Base-by-base conservation (phyloP, 371 early-diverging fungal species). In the Mortierella sp. region DNA sequence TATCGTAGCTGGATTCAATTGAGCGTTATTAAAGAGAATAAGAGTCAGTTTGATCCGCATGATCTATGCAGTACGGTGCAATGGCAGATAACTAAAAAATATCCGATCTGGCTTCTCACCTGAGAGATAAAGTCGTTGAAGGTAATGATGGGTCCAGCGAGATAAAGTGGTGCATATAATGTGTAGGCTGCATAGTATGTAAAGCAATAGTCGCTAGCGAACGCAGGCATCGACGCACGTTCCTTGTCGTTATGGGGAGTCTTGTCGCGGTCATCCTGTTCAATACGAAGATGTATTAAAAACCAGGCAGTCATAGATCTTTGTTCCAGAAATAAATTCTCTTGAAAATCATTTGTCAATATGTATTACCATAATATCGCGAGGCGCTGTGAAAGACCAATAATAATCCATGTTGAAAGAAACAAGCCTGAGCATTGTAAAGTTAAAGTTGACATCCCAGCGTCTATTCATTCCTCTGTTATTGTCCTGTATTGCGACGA, bases 101-200 rank as follows among this genome's bases (percentile, higher is more conserved):
- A 5, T 19, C 22, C 45, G 26, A 13, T 17, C 3, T 26, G 28
- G n/a, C n/a, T n/a, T n/a, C n/a, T n/a, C 86, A 93, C 93, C 86
- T 97, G 97, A 42, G 92, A 89, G 4, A 93, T 77, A 79, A 95
- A 98, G 68, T 95, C 92, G 83, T 98, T 98, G 84, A 91, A 98
- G 0, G 97, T 93, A 67, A 97, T 92, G 59, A 98, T 97, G 9
- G 99, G 99, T 0, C 99, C 99, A 34, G 98, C 96, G 40, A 97
- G 80, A 67, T 94, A 96, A 35, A 98, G 86, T 1, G 99, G 99
- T 2, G 93, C 89, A 68, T 98, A 98, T 12, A 96, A 70, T 13
- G 93, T 72, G 78, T 96, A 98, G 0, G 92, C 86, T 61, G 94
- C 79, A 72, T 94, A 98, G 72, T 93, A 86, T 51, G 84, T 59